Base-by-base conservation (phyloP, 1,139 yeast genomes). In the Schizosaccharomyces versatilis region DNA sequence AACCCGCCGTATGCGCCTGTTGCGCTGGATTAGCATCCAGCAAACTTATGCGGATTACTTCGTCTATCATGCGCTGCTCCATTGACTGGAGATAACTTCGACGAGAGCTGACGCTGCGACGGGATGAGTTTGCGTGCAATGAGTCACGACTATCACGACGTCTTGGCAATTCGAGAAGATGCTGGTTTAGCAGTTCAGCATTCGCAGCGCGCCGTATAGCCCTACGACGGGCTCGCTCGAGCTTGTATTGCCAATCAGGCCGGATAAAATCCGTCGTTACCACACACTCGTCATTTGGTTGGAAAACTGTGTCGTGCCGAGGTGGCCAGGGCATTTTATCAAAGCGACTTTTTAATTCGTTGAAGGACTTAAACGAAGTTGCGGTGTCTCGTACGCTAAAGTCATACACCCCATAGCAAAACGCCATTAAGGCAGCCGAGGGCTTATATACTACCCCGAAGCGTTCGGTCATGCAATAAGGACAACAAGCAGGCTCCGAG, bases 401-500 rank as follows among this genome's bases (percentile, higher is more conserved):
- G 12, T 12, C 14, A 14, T 39, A 12, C 12, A 12, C 38, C 10
- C 32, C 32, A 17, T 19, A 44, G 14, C 38, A 44, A 24, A 44
- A 44, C n/a, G 36, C 38, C 2, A 32, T 36, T 38, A 49, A 9
- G n/a, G 24, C 32, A 6, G 52, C 59, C 8, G 84, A 80, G 1
- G 88, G 79, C 17, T 74, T 74, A 66, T 84, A 90, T 0, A 83
- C 79, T 14, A 90, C 81, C 3, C 95, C 95, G 67, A 88, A 85
- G 62, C 83, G 80, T 2, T 84, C 74, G 69, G 81, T 79, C 3
- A 94, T 94, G 71, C 98, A 90, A 66, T 82, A 90, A 0, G 98
- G 97, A 66, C 98, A 90, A 61, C 77, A 76, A 1, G 95, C 90
- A 0, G 93, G 82, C 63, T 86, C 96, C 9, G 94, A 80, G 2